Base-by-base conservation (phyloP, 2,329 filamentous ascomycete species). In the Dothideomycetes sp. region DNA sequence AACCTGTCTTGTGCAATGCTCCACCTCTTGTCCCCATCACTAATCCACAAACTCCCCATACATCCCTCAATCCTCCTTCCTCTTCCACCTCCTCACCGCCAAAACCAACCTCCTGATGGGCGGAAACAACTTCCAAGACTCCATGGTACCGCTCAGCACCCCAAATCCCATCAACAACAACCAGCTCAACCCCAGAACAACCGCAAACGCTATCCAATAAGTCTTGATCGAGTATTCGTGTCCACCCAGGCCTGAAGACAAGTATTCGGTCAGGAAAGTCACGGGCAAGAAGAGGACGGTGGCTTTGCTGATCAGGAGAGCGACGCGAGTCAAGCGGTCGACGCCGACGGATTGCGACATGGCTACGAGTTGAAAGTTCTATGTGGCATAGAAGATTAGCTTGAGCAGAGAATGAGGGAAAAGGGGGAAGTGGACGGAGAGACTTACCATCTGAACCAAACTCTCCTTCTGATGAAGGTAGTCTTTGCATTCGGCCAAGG, bases 291-390 rank as follows among this genome's bases (percentile, higher is more conserved):
- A 87, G 37, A 86, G 66, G 28, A 86, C 82, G 10, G 78, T 83
- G 5, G 82, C 74, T 56, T 87, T 86, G 33, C 80, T 81, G 9
- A 87, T 67, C 4, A 87, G 64, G 4, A 84, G 76, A 3, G 82
- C 83, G 47, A 81, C 78, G 43, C 81, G 69, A 0, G 81, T 85
- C 15, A 87, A 69, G 15, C 78, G 72, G 45, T 84, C 81, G 9
- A 84, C 82, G 4, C 77, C 75, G 48, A 78, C 73, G 0, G 80
- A 83, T 57, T 86, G 80, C 55, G 82, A 84, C 53, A 85, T 76
- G 13, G 81, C 76, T 44, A 82, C 84, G 48, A 87, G 70, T 57
- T 82, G 84, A 68, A 86, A 86, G 57, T 85, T 85, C 78, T 83
- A 44, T 18, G 16, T 25, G 8, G 11, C 16, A 3, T 45, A 36